phyloP scores from a whole-genome alignment of 179 eudicot genomes.

The Spinacia oleracea region DNA sequence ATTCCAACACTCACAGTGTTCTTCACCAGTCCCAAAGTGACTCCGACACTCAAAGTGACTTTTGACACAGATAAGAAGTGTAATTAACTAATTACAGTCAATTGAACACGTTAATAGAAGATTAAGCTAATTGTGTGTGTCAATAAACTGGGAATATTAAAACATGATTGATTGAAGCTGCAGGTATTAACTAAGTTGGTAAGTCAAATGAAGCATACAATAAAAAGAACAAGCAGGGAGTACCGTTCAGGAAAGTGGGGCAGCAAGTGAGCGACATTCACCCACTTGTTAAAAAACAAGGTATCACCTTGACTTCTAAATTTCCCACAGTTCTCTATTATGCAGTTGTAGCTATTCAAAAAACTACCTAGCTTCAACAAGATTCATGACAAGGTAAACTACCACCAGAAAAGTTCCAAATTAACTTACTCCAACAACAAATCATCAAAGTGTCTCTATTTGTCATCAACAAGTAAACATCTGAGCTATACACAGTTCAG shows the following conservation, averaged over 20 bases:
- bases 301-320: neutral
- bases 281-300: neutral
- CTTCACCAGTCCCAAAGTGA: too few species aligned
- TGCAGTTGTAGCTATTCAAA: neutral
- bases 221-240: neutral
- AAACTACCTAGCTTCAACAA: neutral
- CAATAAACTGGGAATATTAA: too few species aligned
- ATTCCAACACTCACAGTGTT: too few species aligned
- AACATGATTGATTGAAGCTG: too few species aligned
- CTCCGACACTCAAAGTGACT: too few species aligned
- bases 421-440: neutral
- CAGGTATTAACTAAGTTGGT: too few species aligned
- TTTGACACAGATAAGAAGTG: too few species aligned
- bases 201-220: neutral
- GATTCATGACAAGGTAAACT: neutral
- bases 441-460: constrained; percentile 5
- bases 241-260: neutral
- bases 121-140: too few species aligned
- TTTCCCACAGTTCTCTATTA: neutral
- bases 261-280: neutral
- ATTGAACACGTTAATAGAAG: too few species aligned
- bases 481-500: neutral
- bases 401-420: constrained; percentile 4
- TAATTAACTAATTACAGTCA: too few species aligned
- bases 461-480: neutral